phyloP scores from a whole-genome alignment of 2,329 filamentous ascomycete genomes.

The Pseudocercospora musae region DNA sequence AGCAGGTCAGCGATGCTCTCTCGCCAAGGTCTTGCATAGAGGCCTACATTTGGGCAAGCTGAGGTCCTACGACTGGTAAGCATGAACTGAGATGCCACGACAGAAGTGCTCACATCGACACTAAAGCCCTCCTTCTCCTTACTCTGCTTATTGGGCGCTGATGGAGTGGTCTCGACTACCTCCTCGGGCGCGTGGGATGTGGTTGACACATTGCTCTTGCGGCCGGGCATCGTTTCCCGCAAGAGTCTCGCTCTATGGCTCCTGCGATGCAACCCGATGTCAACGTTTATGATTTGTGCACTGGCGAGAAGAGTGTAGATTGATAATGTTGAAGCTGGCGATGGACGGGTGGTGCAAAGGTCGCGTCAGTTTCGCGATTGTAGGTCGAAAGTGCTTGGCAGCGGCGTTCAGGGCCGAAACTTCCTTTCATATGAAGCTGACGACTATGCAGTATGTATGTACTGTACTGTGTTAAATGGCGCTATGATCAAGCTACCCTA shows the following conservation, averaged over 20 bases:
- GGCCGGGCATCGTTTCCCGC: constrained; percentile 43
- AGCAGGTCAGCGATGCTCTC: background rate
- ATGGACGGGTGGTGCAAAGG: background rate
- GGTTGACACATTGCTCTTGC: constrained; percentile 47
- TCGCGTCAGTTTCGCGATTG: background rate
- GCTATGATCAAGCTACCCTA: constrained; percentile 5
- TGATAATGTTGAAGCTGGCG: background rate
- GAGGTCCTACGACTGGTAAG: constrained; percentile 12
- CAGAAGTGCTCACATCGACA: constrained; percentile 39
- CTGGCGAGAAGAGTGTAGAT: background rate
- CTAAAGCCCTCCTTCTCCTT: constrained; percentile 41
- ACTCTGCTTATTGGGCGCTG: constrained; percentile 20
- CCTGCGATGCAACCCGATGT: background rate
- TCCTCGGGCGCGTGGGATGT: constrained; percentile 40
- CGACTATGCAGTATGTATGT: too few species aligned
- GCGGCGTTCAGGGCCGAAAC: background rate
- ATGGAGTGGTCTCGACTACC: constrained; percentile 30
- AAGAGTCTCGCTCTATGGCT: background rate
- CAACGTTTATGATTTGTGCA: background rate
- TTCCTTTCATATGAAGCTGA: too few species aligned
- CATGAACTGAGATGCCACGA: background rate
- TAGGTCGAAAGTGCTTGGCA: background rate
- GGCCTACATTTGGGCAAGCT: constrained; percentile 57
- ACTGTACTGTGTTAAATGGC: background rate
- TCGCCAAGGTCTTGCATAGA: background rate